Evolutionary conservation across 148 eudicot genomes (phyloP).

Genomic region (Amaranthus hypochondriacus): DNA sequence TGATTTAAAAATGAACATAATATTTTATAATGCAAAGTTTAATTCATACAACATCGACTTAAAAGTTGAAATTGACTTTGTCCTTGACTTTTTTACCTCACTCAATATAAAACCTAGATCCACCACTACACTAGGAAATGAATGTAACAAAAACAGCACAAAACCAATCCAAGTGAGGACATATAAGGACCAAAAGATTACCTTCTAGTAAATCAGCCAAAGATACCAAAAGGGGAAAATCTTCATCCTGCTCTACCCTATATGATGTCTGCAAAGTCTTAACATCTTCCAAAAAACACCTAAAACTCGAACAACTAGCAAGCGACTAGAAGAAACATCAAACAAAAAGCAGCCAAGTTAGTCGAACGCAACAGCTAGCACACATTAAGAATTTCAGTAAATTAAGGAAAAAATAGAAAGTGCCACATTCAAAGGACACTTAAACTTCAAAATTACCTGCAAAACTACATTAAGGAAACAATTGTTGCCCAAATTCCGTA

Average conservation of each 20-base stretch:
- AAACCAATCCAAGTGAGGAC: not conserved
- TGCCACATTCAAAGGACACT: not conserved
- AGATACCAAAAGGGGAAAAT: constrained; percentile 50
- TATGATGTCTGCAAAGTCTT: constrained; percentile 36
- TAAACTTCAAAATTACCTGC: constrained; percentile 47
- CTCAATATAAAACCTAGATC: not conserved
- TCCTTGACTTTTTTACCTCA: no score
- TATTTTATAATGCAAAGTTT: no score
- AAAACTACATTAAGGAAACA: constrained; percentile 90
- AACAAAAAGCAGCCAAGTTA: constrained; percentile 1
- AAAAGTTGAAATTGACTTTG: no score
- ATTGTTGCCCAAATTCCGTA: constrained; percentile 85
- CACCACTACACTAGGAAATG: not conserved
- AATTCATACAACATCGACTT: no score
- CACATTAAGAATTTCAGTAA: not conserved
- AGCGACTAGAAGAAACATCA: constrained; percentile 44
- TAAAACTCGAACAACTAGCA: constrained; percentile 75
- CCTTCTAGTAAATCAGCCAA: constrained; percentile 76
- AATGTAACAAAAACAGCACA: not conserved
- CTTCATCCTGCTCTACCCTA: constrained; percentile 37
- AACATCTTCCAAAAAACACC: constrained; percentile 36
- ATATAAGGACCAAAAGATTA: constrained; percentile 10
- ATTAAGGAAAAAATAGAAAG: not conserved
- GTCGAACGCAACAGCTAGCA: not conserved
- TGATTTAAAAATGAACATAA: no score